These are phyloP conservation scores for Aspergillus sp. DNA, from an alignment of 2,329 filamentous ascomycete species.

Conservation along the genomic window DNA sequence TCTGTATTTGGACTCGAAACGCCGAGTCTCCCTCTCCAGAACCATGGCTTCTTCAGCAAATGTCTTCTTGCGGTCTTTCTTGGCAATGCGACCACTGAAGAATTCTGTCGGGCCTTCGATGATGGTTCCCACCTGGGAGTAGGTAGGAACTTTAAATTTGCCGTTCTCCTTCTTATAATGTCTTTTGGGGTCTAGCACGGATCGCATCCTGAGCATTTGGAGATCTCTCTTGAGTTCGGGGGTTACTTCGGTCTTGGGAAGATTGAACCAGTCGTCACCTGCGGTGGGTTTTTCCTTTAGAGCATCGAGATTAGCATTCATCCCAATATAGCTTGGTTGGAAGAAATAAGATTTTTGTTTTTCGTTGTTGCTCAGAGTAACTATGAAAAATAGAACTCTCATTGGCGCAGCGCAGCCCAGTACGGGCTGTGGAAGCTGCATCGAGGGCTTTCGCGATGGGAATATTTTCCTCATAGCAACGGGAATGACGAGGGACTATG, in stretches of 20 bases:
- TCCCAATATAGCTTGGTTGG: neutral
- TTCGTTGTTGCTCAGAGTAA: slow-evolving; percentile 60
- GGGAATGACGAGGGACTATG: slow-evolving; percentile 7
- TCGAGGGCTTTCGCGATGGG: slow-evolving; percentile 65
- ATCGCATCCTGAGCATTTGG: slow-evolving; percentile 84
- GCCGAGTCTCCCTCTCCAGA: slow-evolving; percentile 60
- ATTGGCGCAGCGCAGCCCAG: slow-evolving; percentile 74
- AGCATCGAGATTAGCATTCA: slow-evolving; percentile 7
- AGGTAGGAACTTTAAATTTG: slow-evolving; percentile 71
- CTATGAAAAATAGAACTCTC: slow-evolving; percentile 67
- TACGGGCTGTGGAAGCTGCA: slow-evolving; percentile 70
- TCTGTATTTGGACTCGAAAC: slow-evolving; percentile 83
- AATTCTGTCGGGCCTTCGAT: slow-evolving; percentile 87
- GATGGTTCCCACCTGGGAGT: slow-evolving; percentile 83
- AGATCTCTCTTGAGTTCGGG: slow-evolving; percentile 84
- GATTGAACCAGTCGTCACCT: slow-evolving; percentile 80
- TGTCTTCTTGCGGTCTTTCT: slow-evolving; percentile 83
- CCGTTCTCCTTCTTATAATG: slow-evolving; percentile 85
- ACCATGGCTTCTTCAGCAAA: slow-evolving; percentile 82
- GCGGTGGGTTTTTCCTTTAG: slow-evolving; percentile 62
- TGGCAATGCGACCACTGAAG: slow-evolving; percentile 74
- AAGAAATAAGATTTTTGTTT: slow-evolving; percentile 18
- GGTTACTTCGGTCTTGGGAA: slow-evolving; percentile 80
- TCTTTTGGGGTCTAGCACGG: slow-evolving; percentile 80
- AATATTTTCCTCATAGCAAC: slow-evolving; percentile 72